Base-by-base conservation (phyloP, 2,329 filamentous ascomycete genomes). In the Achaetomium macrosporum region DNA sequence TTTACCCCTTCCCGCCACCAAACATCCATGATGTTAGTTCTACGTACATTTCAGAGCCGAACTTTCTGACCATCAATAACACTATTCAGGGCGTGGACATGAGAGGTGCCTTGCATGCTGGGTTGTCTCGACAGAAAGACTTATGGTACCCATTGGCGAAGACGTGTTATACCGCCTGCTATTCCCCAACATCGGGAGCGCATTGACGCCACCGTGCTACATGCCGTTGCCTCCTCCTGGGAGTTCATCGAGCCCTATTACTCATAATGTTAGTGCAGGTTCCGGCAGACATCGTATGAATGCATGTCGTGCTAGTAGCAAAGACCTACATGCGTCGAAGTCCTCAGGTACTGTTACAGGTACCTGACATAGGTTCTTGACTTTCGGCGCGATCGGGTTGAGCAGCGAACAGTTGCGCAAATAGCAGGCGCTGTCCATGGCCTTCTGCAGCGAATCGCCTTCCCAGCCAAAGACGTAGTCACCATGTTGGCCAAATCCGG, bases 401-500 rank as follows among this genome's bases (percentile, higher is more conserved):
- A 45, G 43, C 30, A 36, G 17, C 43, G 43, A 45, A 16, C 43
- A 36, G 43, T 36, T 45, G 11, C 43, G 43, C 30, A 45, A 13
- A 25, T 35, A 45, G 31, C 43, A 45, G 2, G 16, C 30, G n/a
- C 7, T 36, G 43, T 45, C 42, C 42, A 44, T 44, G n/a, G 42
- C 42, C 9, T 30, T 17, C 15, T 44, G 42, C 5, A 44, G 42
- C 29, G 42, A 44, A 16, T 44, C 42, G n/a, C 42, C 29, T 5
- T 44, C 29, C 42, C 42, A 35, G 7, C 42, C 42, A 44, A 44
- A 44, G 13, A 44, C 42, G n/a, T 44, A 44, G 30, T 44, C 42
- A 16, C 42, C 42, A 11, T 44, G 42, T 15, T 44, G 42, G n/a
- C 42, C 42, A 15, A 33, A 44, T 8, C 42, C 42, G 42, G 42